phyloP scores from a whole-genome alignment of 2,329 filamentous ascomycete species.

The Phialophora expanda region DNA sequence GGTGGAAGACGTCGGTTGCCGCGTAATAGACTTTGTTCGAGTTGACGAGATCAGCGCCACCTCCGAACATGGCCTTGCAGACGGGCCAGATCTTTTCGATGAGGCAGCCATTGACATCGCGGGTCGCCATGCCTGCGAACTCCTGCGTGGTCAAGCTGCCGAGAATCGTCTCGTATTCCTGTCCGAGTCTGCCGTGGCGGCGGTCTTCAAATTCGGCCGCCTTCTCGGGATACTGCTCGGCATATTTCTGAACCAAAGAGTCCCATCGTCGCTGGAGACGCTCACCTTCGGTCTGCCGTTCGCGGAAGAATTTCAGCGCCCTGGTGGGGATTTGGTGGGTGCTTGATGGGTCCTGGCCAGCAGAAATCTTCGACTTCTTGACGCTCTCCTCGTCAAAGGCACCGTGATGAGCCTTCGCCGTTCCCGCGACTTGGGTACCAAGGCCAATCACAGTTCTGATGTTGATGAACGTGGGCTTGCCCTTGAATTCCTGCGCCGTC shows the following conservation, averaged over 20 bases:
- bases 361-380: background rate
- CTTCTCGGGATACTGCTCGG: background rate
- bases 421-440: constrained; percentile 53
- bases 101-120: constrained; percentile 6
- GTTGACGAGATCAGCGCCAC: constrained; percentile 39
- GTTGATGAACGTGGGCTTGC: constrained; percentile 65
- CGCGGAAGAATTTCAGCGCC: constrained; percentile 1
- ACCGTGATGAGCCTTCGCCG: constrained; percentile 36
- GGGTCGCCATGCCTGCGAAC: background rate
- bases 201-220: background rate
- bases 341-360: constrained; percentile 3
- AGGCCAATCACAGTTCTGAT: constrained; percentile 62
- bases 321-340: background rate
- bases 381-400: constrained; percentile 25
- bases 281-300: background rate
- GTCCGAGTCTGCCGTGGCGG: background rate
- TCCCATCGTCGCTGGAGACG: background rate
- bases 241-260: background rate
- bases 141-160: background rate
- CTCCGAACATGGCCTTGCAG: constrained; percentile 30
- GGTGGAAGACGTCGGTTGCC: constrained; percentile 23
- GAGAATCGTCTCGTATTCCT: background rate
- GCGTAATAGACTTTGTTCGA: constrained; percentile 36
- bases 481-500: constrained; percentile 50
- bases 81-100: constrained; percentile 27